phyloP scores from a whole-genome alignment of 805 yeast genomes.

The Ogataea nakhonphanomensis region DNA sequence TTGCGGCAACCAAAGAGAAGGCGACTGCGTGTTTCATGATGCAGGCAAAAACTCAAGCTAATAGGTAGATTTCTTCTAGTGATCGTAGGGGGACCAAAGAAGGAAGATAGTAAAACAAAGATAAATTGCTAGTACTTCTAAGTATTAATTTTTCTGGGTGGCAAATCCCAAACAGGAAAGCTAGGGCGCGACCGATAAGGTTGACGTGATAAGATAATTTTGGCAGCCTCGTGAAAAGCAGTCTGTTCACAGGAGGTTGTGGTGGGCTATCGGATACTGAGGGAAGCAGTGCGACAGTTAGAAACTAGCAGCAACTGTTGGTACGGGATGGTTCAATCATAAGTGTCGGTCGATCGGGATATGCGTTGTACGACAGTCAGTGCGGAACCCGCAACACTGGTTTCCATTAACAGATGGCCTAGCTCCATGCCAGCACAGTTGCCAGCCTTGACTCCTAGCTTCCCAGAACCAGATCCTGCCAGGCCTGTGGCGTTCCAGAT shows the following conservation, averaged over 20 bases:
- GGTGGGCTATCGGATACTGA: neutral
- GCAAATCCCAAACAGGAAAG: constrained; percentile 11
- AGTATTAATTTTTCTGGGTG: constrained; percentile 7
- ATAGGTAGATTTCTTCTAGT: constrained; percentile 4
- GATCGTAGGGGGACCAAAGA: neutral
- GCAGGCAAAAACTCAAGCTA: constrained; percentile 3
- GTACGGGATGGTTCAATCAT: too few species aligned
- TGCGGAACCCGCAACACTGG: too few species aligned
- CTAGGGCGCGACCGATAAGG: constrained; percentile 13
- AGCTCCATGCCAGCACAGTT: neutral
- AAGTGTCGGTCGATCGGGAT: too few species aligned
- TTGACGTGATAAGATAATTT: constrained; percentile 8
- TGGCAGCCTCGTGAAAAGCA: too few species aligned
- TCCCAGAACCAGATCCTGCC: too few species aligned
- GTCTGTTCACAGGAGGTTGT: too few species aligned
- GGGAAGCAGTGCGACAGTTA: neutral
- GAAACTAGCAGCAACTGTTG: too few species aligned
- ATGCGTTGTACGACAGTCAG: too few species aligned
- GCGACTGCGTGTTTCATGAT: constrained; percentile 23
- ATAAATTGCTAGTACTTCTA: constrained; percentile 3
- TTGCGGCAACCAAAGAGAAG: constrained; percentile 24
- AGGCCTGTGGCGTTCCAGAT: too few species aligned
- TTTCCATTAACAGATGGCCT: neutral
- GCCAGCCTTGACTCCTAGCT: too few species aligned
- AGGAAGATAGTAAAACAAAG: constrained; percentile 2